Conservation (phyloP, 2,329 filamentous ascomycete genomes). For the Leptographium flavum region DNA sequence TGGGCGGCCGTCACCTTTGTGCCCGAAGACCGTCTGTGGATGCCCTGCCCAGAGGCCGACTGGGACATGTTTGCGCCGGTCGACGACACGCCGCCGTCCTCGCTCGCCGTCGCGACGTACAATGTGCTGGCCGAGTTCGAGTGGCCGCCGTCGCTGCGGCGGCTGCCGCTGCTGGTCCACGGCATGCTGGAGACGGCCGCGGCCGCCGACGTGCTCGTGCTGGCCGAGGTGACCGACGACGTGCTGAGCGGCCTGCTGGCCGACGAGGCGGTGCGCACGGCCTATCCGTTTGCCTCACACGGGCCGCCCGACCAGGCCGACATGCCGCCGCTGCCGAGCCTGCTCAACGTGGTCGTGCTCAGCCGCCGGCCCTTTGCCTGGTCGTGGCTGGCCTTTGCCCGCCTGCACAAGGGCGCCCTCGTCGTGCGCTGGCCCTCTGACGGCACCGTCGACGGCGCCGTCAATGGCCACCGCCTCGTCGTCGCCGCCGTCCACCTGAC, state of each 20-base stretch:
- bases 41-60: slow-evolving; percentile 3
- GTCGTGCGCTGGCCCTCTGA: slow-evolving; percentile 20
- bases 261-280: slow-evolving; percentile 26
- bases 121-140: slow-evolving; percentile 38
- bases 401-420: slow-evolving; percentile 43
- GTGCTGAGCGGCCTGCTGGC: slow-evolving; percentile 43
- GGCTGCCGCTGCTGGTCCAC: slow-evolving; percentile 27
- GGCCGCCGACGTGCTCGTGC: slow-evolving; percentile 32
- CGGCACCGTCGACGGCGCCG: neutral
- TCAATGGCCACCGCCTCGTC: slow-evolving; percentile 24
- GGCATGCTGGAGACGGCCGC: slow-evolving; percentile 25
- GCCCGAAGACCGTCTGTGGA: slow-evolving; percentile 5
- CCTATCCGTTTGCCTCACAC: slow-evolving; percentile 43
- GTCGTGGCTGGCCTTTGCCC: slow-evolving; percentile 36
- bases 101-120: slow-evolving; percentile 29
- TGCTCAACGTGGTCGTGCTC: slow-evolving; percentile 46
- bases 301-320: slow-evolving; percentile 37
- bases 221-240: slow-evolving; percentile 52
- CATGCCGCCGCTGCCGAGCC: slow-evolving; percentile 40
- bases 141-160: slow-evolving; percentile 26
- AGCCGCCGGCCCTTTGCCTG: slow-evolving; percentile 41
- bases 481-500: slow-evolving; percentile 48
- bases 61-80: neutral
- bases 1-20: slow-evolving; percentile 22
- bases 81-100: neutral